Base-by-base conservation (phyloP, 768 basidiomycete species). In the Kwoniella pini region DNA sequence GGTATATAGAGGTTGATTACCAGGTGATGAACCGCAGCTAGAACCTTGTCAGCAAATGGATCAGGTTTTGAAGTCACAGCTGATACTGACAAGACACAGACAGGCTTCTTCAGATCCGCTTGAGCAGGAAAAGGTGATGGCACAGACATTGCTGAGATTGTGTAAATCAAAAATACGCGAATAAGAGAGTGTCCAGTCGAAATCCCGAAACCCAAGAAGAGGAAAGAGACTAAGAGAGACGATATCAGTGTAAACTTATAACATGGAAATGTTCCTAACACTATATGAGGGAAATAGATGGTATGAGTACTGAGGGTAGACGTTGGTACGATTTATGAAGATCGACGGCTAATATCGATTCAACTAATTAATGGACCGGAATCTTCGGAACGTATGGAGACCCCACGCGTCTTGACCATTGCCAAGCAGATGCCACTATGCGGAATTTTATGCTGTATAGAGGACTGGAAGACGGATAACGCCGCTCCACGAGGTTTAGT, bases 1-100 rank as follows among this genome's bases (percentile, higher is more conserved):
- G 24, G 82, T 78, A 73, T 84, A 92, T 1, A 86, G 85, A 10
- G 82, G 79, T 51, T 83, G 79, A 31, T 80, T 84, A 24, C 92
- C 91, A 0, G 82, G 69, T 0, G 86, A 88, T 0, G 91, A 88
- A 7, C 85, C 93, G 73, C 93, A 95, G 64, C 74, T 72, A 27
- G 28, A 17, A n/a, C 43, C 24, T 15, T 17, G 24, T 22, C 38
- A 22, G 24, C 22, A 13, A 22, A 9, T 46, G 2, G n/a, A n/a
- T 22, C 31, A 15, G 24, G 57, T 5, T 22, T 2, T 33, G 13
- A 15, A n/a, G 27, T 15, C 3, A n/a, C n/a, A 19, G 24, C 46
- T 17, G n/a, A 39, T 22, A 60, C 75, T 69, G 53, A 72, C 75
- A 76, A 76, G 27, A 76, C 75, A 56, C 75, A 76, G 33, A 76